phyloP scores from a whole-genome alignment of 768 basidiomycete species.

The Boletus rubescentipes region DNA sequence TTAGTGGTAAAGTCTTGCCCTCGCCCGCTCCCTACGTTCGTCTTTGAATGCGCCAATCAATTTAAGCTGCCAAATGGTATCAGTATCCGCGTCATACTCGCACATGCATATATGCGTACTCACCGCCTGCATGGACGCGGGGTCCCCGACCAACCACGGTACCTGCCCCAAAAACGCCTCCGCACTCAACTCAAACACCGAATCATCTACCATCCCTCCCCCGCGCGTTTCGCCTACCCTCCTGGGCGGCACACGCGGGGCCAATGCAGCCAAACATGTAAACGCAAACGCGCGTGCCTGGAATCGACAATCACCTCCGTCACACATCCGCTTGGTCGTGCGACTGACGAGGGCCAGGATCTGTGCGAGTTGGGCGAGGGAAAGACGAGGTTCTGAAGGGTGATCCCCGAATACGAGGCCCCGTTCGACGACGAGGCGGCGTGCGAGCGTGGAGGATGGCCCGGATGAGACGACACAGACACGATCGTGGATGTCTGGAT shows the following conservation, averaged over 20 bases:
- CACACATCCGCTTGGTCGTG: constrained; percentile 2
- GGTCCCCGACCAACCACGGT: constrained; percentile 1
- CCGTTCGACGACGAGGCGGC: constrained; percentile 7
- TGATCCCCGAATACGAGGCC: not conserved
- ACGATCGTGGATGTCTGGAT: constrained; percentile 14
- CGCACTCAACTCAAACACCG: constrained; percentile 14
- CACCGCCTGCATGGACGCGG: constrained; percentile 1
- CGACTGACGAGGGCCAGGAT: constrained; percentile 9
- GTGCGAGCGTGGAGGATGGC: not conserved
- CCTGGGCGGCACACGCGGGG: constrained; percentile 2
- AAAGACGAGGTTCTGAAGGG: not conserved
- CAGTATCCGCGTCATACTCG: not conserved
- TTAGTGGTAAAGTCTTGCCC: constrained; percentile 4
- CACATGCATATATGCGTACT: not conserved
- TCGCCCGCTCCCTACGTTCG: not conserved
- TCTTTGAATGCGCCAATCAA: not conserved
- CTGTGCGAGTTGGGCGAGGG: constrained; percentile 7
- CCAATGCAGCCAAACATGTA: constrained; percentile 8
- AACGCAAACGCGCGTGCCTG: constrained; percentile 18
- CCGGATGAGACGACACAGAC: not conserved
- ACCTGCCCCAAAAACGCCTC: constrained; percentile 7
- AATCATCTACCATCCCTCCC: not conserved
- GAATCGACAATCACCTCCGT: constrained; percentile 12
- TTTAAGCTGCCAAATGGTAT: not conserved
- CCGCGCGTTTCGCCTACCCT: not conserved